These are phyloP conservation scores for Pugionium cornutum DNA, from an alignment of 345 rosid genomes.

Conservation along the genomic window DNA sequence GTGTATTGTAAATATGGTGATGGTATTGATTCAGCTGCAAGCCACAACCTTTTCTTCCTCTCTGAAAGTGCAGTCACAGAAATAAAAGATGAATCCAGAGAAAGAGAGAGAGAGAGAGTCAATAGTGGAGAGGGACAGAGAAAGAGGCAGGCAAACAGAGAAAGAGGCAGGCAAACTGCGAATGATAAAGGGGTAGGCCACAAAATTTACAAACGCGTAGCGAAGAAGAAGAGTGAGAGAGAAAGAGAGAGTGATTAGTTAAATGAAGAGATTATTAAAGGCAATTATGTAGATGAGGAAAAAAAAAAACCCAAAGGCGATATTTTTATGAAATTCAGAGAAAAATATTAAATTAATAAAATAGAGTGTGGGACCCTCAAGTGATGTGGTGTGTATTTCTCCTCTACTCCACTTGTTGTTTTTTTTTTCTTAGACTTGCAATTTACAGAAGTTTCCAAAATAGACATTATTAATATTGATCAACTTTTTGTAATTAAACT, in stretches of 20 bases:
- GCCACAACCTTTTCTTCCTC: slow-evolving; percentile 32
- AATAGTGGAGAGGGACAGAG: slow-evolving; percentile 27
- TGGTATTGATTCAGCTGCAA: slow-evolving; percentile 47
- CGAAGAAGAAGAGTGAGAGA: slow-evolving; percentile 38
- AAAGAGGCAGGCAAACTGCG: slow-evolving; percentile 1
- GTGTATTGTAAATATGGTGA: slow-evolving; percentile 18
- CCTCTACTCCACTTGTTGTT: slow-evolving; percentile 30
- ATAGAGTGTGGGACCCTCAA: slow-evolving; percentile 30
- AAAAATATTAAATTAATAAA: not conserved
- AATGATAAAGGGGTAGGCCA: slow-evolving; percentile 28
- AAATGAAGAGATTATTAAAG: slow-evolving; percentile 35
- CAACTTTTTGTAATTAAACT: not conserved
- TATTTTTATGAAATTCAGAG: slow-evolving; percentile 21
- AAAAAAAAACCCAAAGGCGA: slow-evolving; percentile 28
- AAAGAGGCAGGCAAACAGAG: not conserved
- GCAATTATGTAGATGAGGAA: slow-evolving; percentile 29
- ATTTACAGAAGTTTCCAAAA: not conserved
- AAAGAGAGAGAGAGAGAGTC: slow-evolving; percentile 26
- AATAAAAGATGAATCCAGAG: slow-evolving; percentile 39
- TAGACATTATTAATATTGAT: slow-evolving; percentile 12
- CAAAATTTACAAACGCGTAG: slow-evolving; percentile 42
- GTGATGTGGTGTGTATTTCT: slow-evolving; percentile 10
- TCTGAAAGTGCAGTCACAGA: slow-evolving; percentile 41
- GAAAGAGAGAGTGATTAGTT: slow-evolving; percentile 33
- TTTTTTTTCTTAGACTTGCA: not conserved